Evolutionary conservation across 345 rosid genomes (phyloP).

Genomic region (Balakata baccata): DNA sequence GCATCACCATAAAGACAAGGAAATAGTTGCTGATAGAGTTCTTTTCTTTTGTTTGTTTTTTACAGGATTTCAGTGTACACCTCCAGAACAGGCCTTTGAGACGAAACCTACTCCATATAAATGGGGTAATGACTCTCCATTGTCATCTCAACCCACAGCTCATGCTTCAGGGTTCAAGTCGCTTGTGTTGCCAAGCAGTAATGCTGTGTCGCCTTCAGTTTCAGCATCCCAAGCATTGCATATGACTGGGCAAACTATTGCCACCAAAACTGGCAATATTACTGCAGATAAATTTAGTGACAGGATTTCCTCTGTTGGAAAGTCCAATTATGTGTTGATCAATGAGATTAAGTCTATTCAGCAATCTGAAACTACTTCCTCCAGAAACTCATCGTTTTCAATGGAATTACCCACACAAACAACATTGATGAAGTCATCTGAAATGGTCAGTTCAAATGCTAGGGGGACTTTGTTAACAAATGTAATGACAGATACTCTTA

Average conservation of each 20-base stretch:
- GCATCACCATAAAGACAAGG: slow-evolving; percentile 6
- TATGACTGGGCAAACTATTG: slow-evolving; percentile 25
- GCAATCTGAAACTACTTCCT: slow-evolving; percentile 35
- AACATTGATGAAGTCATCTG: slow-evolving; percentile 30
- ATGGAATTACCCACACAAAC: slow-evolving; percentile 26
- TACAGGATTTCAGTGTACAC: slow-evolving; percentile 41
- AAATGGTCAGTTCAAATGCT: slow-evolving; percentile 26
- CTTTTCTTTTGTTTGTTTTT: slow-evolving; percentile 22
- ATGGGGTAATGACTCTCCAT: slow-evolving; percentile 34
- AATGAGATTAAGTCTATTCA: slow-evolving; percentile 34
- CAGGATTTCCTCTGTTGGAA: slow-evolving; percentile 33
- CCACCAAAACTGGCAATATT: slow-evolving; percentile 25
- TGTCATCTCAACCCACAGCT: slow-evolving; percentile 25
- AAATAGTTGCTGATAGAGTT: slow-evolving; percentile 17
- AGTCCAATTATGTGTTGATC: slow-evolving; percentile 25
- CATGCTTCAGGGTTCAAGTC: slow-evolving; percentile 31
- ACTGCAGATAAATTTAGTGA: slow-evolving; percentile 29
- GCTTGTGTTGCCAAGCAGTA: slow-evolving; percentile 33
- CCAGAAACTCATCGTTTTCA: slow-evolving; percentile 32
- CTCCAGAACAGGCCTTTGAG: slow-evolving; percentile 36
- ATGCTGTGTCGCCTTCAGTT: slow-evolving; percentile 30
- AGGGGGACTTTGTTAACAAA: slow-evolving; percentile 28
- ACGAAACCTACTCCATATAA: slow-evolving; percentile 38
- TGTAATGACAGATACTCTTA: slow-evolving; percentile 29
- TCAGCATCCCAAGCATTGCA: slow-evolving; percentile 32